Base-by-base conservation (phyloP, 164 flowering plant genomes). In the Cinnamomum chago region DNA sequence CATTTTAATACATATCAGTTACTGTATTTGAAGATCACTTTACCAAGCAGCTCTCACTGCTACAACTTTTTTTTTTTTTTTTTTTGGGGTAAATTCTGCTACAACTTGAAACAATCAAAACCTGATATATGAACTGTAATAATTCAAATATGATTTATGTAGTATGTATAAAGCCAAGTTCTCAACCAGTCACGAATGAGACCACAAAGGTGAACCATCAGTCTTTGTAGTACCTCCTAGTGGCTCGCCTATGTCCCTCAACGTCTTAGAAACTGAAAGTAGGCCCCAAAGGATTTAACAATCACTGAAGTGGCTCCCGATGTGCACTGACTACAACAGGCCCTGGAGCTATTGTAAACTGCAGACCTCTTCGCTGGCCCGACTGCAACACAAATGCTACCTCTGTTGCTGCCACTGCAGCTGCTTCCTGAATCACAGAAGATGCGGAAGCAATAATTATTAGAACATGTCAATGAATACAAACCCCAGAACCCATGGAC, bases 371-470 rank as follows among this genome's bases (percentile, higher is more conserved):
- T 2, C 73, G 85, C 67, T 85, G 94, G 23, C 91, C 95, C 0
- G 98, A 78, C 75, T 91, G 97, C 20, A 92, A 81, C 60, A 91
- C 92, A 72, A 94, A 86, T 58, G 98, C 95, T 78, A 92, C 90
- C 77, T 89, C 97, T n/a, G 93, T 82, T 11, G 96, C 96, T 40
- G 97, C 97, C 80, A 90, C 47, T 27, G 93, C 91, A 72, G 95
- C 98, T 28, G 89, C 90, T 72, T 88, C 92, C 94, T 90, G 87
- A 50, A 47, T 62, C 22, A 65, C 62, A 27, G 72, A 67, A 65
- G 68, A 52, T n/a, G 6, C 20, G 2, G 20, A 52, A 25, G 58
- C 14, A 25, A 11, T 23, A 70, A 50, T 33, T 27, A 67, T 35
- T 27, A 17, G 18, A 33, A 3, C 27, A 11, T 3, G 47, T 40